Conservation (phyloP, 805 yeast genomes). For the Metschnikowia gruessii region DNA sequence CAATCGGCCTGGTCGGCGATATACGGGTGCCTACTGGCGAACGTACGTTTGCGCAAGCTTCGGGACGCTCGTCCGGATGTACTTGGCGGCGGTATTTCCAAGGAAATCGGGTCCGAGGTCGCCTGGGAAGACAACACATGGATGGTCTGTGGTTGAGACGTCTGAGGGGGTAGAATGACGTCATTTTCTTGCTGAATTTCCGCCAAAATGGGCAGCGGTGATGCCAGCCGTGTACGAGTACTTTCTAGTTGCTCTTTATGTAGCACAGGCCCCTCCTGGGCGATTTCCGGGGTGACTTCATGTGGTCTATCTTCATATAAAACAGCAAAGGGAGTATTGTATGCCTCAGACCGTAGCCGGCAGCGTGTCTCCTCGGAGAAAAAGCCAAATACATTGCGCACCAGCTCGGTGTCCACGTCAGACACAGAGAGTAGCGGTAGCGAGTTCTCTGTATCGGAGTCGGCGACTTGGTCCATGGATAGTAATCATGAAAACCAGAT, state of each 20-base stretch:
- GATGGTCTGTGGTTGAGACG: not conserved
- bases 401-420: constrained; percentile 14
- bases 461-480: constrained; percentile 18
- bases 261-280: too few species aligned
- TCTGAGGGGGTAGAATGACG: too few species aligned
- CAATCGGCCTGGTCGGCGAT: constrained; percentile 45
- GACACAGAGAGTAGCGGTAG: constrained; percentile 15
- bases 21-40: constrained; percentile 45
- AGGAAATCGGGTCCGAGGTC: too few species aligned
- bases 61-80: constrained; percentile 13
- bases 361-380: constrained; percentile 12
- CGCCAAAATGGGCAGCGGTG: not conserved
- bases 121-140: not conserved
- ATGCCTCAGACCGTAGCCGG: constrained; percentile 14
- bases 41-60: constrained; percentile 39
- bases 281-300: too few species aligned
- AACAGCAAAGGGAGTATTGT: constrained; percentile 7
- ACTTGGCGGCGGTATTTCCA: not conserved
- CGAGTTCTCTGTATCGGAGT: constrained; percentile 22
- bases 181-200: not conserved
- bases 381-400: constrained; percentile 10
- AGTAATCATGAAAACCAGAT: constrained; percentile 4
- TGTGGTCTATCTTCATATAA: not conserved
- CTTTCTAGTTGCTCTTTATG: not conserved
- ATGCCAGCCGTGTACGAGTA: not conserved